Base-by-base conservation (phyloP, 1,284 basidiomycete genomes). In the Sutorius eximius region DNA sequence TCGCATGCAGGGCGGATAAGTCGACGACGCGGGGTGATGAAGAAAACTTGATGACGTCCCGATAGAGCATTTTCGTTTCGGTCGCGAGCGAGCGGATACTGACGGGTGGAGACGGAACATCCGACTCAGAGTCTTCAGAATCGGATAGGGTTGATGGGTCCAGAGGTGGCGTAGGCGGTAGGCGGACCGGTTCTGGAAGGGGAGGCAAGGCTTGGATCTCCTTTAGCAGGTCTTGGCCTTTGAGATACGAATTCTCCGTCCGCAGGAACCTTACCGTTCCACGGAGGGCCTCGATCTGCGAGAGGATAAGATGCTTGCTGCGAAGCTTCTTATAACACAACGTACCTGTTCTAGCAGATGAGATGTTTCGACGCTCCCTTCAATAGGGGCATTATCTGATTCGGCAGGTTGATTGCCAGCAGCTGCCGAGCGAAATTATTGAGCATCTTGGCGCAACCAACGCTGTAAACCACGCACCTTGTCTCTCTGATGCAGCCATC, bases 171-270 rank as follows among this genome's bases (percentile, higher is more conserved):
- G 85, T 87, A 15, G 78, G 75, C 15, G 75, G 65, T 24, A 80
- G 75, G 29, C 66, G 71, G 56, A 75, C 55, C n/a, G 77, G 76
- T 45, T 74, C 72, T 4, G 79, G 74, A 11, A 95, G 78, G 0
- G 77, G 75, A 11, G 87, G 90, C 0, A 98, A 76, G 3, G 83
- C 71, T 58, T 89, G 82, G 53, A 98, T 85, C 63, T 94, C 90
- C 53, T 82, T 81, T 59, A 95, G 82, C 1, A 98, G 78, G 65
- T 94, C 92, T 67, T 91, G 87, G 2, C 93, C 89, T 68, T 92
- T 95, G 70, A 99, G 84, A 68, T 91, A 91, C 1, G 91, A 83
- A 71, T 99, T 99, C 72, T 99, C 96, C 36, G 81, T 85, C 18
- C 95, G 86, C 29, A 99, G 77, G 82, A 91, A 96, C 29, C 91